Conservation (phyloP, 306 rosid species). For the Cucumis cinereus region DNA sequence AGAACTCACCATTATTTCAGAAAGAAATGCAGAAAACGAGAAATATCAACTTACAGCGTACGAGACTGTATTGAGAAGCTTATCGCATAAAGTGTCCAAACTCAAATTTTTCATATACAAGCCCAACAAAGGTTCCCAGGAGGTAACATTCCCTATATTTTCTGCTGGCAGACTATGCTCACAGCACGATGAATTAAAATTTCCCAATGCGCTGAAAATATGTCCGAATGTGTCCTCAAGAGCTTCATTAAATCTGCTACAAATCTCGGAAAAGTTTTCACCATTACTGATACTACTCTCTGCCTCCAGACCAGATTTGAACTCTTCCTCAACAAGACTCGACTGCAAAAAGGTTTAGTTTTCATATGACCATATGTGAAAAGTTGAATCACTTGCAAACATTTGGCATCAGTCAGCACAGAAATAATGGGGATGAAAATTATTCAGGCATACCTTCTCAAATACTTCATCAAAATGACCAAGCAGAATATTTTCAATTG, state of each 20-base stretch:
- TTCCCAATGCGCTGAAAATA: conserved; percentile 31
- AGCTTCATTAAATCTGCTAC: conserved; percentile 28
- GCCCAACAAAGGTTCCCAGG: conserved; percentile 40
- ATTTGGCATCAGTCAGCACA: not conserved
- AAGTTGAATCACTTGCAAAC: not conserved
- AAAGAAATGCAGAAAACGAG: not conserved
- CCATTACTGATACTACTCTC: conserved; percentile 5
- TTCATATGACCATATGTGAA: not conserved
- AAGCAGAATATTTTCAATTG: conserved; percentile 36
- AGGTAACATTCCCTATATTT: conserved; percentile 26
- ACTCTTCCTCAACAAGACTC: conserved; percentile 42
- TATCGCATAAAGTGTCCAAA: conserved; percentile 37
- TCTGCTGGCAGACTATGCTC: conserved; percentile 23
- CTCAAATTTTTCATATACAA: conserved; percentile 31
- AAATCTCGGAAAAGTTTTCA: conserved; percentile 17
- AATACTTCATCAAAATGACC: conserved; percentile 42
- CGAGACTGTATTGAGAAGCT: conserved; percentile 31
- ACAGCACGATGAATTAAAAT: conserved; percentile 21
- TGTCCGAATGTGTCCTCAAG: conserved; percentile 29
- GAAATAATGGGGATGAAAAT: not conserved
- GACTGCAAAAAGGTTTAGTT: conserved; percentile 29
- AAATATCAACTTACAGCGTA: conserved; percentile 44
- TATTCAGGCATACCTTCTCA: conserved; percentile 36
- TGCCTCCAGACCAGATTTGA: conserved; percentile 15
- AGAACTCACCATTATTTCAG: not conserved